phyloP scores from a whole-genome alignment of 2,329 filamentous ascomycete species.

The Colletotrichum tabaci region DNA sequence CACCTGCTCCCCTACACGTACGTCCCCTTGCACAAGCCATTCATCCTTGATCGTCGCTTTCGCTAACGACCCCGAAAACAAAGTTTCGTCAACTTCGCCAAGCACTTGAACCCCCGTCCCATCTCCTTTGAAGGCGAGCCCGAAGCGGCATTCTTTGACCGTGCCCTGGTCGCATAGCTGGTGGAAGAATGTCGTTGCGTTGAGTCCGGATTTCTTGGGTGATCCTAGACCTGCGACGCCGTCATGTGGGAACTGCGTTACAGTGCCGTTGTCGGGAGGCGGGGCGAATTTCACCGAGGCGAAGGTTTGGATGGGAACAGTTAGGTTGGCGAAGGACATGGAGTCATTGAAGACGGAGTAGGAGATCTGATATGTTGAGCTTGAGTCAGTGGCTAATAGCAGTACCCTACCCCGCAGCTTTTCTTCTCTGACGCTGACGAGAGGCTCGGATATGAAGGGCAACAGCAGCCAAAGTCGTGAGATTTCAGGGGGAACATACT shows the following conservation, averaged over 20 bases:
- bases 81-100: neutral
- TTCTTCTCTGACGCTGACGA: neutral
- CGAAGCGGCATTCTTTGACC: neutral
- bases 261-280: neutral
- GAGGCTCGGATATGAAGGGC: neutral
- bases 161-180: neutral
- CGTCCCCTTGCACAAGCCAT: neutral
- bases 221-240: neutral
- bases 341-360: neutral
- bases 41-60: neutral
- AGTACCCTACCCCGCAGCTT: too few relatives aligned
- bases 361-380: neutral
- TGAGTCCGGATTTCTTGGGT: neutral
- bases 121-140: neutral
- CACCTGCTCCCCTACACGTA: neutral
- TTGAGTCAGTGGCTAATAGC: neutral
- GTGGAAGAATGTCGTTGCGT: neutral
- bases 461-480: neutral
- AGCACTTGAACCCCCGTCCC: neutral
- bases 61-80: neutral
- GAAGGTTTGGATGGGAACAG: neutral
- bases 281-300: neutral
- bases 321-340: neutral
- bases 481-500: neutral
- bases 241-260: neutral